A percentile compares a stretch with the other conserved stretches of the same genome.
phyloP scores from a whole-genome alignment of 208 protist species.

The Acanthamoeba sp. region DNA sequence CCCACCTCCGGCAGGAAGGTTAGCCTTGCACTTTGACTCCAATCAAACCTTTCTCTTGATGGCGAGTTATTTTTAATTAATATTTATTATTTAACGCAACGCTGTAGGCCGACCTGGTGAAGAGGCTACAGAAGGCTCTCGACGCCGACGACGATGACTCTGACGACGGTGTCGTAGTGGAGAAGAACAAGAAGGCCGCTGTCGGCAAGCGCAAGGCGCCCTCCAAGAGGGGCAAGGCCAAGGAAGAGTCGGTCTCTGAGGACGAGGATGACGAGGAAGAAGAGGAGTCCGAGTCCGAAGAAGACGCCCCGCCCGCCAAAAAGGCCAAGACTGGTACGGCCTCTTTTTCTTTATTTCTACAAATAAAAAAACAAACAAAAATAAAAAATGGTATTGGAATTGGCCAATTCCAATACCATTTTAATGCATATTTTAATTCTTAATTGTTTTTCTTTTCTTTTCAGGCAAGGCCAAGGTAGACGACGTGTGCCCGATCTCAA shows the following conservation, averaged over 20 bases:
- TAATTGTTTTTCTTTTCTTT: neutral
- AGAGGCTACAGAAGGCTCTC: constrained; percentile 54
- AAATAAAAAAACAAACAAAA: too few relatives aligned
- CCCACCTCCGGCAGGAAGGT: constrained; percentile 58
- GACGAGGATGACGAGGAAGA: constrained; percentile 31
- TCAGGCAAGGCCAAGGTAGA: constrained; percentile 72
- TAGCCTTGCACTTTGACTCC: neutral
- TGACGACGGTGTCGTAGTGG: neutral
- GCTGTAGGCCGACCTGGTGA: constrained; percentile 66
- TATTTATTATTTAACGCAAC: neutral
- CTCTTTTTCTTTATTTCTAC: neutral
- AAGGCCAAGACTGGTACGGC: constrained; percentile 48
- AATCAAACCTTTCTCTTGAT: neutral
- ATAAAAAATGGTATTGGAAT: too few relatives aligned
- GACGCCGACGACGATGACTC: constrained; percentile 63
- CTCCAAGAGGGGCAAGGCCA: constrained; percentile 16
- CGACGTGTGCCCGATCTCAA: constrained; percentile 6
- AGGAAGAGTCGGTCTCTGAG: constrained; percentile 12
- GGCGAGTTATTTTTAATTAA: neutral
- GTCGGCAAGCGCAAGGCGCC: constrained; percentile 1
- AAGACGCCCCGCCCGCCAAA: constrained; percentile 56
- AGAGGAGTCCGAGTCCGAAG: constrained; percentile 37
- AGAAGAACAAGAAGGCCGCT: constrained; percentile 39
- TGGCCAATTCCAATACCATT: too few relatives aligned
- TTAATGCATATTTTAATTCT: neutral